Evolutionary conservation across 2,329 filamentous ascomycete genomes (phyloP).

Genomic region (Myrmaecium sp.): DNA sequence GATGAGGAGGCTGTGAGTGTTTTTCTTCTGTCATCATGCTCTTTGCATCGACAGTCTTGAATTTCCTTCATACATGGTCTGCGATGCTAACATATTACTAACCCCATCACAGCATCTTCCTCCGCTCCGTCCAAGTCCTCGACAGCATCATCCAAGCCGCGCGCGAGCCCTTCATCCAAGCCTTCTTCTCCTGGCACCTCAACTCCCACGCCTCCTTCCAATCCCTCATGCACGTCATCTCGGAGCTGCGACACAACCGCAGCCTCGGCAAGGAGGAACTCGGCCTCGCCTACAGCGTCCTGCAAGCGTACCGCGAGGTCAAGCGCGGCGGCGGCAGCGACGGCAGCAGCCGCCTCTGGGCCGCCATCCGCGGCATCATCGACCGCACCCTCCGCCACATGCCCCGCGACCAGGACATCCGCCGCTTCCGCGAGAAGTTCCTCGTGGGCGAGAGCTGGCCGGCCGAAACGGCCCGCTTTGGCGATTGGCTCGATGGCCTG

Average conservation of each 20-base stretch:
- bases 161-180: background rate
- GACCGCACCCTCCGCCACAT: slow-evolving; percentile 15
- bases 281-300: slow-evolving; percentile 6
- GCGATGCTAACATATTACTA: no score
- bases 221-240: slow-evolving; percentile 21
- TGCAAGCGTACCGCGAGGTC: slow-evolving; percentile 17
- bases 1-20: no score
- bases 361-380: slow-evolving; percentile 20
- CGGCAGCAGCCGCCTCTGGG: slow-evolving; percentile 19
- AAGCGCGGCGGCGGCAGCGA: slow-evolving; percentile 15
- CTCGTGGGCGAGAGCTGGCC: no score
- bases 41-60: no score
- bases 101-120: no score
- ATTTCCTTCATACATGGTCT: no score
- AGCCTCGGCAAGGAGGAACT: slow-evolving; percentile 16
- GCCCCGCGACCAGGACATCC: slow-evolving; percentile 1
- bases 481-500: slow-evolving; percentile 3
- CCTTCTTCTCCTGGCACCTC: slow-evolving; percentile 21
- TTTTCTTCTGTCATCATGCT: no score
- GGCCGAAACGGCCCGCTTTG: background rate
- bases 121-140: no score
- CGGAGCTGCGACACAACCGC: slow-evolving; percentile 19
- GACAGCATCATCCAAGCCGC: background rate
- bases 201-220: slow-evolving; percentile 8
- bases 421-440: slow-evolving; percentile 2